Evolutionary conservation across 2,329 filamentous ascomycete species (phyloP), one percentile per base, ranked within the genome.

Genomic region (Calonectria fujianensis): DNA sequence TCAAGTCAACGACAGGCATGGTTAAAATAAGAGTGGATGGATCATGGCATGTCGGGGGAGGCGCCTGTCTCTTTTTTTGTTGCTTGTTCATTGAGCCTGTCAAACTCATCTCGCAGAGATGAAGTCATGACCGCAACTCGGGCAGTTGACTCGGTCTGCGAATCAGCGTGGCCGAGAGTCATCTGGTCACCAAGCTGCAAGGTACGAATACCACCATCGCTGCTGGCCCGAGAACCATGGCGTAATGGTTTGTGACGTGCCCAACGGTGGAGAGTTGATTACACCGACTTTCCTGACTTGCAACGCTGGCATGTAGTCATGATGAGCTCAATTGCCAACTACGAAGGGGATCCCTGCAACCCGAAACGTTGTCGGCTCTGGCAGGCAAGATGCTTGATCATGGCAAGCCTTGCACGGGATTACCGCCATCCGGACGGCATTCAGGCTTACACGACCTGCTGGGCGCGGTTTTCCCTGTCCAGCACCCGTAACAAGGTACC

Each of bases 221-320:
- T 35, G 45, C 45, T 48, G 45, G 32, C 57, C 24, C 20, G 20
- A 37, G 54, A 63, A 63, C 57, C n/a, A 63, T 41, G 57, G 57
- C 35, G 57, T 41, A 37, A 37, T 39, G 35, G 35, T 16, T 63
- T 63, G 57, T 41, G 57, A 63, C 35, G 57, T 63, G 57, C 57
- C 57, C 57, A 63, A 63, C 57, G 57, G 57, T 63, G 57, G 57
- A 69, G 51, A 45, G 69, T 54, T 54, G 63, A 64, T 65, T 64
- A 70, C 68, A 70, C 57, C 68, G 57, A 64, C 51, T 48, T 65
- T 65, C 61, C 10, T 65, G 61, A 50, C 41, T 50, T 35, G 41
- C 41, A 65, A 13, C 31, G 29, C 24, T 41, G 57, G 24, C 57
- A 63, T 37, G n/a, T 41, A 41, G 57, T 63, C 57, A 18, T 63